Base-by-base conservation (phyloP, 106 monocot genomes). In the Dendrobium officinale region DNA sequence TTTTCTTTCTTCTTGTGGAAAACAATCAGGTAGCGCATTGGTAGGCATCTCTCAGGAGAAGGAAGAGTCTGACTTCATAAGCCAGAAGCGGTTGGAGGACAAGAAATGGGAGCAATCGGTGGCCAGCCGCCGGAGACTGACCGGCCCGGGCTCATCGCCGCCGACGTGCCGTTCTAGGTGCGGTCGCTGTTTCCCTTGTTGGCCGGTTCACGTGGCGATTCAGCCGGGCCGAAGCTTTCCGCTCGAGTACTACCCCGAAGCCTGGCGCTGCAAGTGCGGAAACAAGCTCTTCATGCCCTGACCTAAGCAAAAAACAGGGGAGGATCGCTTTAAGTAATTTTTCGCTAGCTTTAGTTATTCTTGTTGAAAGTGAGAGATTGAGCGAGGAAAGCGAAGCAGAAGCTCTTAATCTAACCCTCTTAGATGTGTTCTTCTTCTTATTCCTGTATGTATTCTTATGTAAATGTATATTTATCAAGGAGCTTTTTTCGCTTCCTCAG, bases 171-270 rank as follows among this genome's bases (percentile, higher is more conserved):
- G 83, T 20, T 54, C 31, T 16, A 82, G 85, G 15, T 91, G 91
- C 79, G 91, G 85, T 0, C 70, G 77, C 37, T 91, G 91, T 81
- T 67, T 42, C 81, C 91, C 91, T 0, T 91, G 91, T 79, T 51
- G 81, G 16, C 83, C 91, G 2, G 89, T 91, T 19, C 89, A 89
- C 85, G 87, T 91, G 20, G 84, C 89, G 0, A 89, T 91, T 77
- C 89, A 89, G 51, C 91, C 91, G 3, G 85, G 91, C 44, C 49
- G 51, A 2, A 77, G 55, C 81, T 75, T 77, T 7, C 85, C 83
- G 1, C 75, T 89, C 5, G 91, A 91, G 75, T 91, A 91, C 87
- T 91, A 91, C 79, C 91, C 91, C 19, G 91, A 91, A 83, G 91
- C 91, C 8, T 91, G 91, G 91, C 82, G 91, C 20, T 91, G 91